Base-by-base conservation (phyloP, 345 rosid genomes). In the Citrus hindsii region DNA sequence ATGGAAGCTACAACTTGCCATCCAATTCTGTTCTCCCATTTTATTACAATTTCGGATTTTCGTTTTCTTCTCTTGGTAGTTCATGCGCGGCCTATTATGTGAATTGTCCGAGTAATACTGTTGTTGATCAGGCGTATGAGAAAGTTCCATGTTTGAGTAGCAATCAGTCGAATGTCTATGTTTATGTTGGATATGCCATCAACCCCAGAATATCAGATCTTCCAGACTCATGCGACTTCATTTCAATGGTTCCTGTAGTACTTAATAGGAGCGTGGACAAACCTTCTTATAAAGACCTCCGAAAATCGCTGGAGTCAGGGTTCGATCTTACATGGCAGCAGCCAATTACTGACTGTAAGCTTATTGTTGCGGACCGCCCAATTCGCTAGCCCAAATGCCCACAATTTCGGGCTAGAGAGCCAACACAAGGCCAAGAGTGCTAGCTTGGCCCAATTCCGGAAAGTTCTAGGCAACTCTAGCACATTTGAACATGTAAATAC, bases 231-330 rank as follows among this genome's bases (percentile, higher is more conserved):
- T 88, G 90, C 79, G 25, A 12, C 18, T 69, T 79, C 51, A 10
- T 82, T 63, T 74, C 88, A 33, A 75, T 35, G 40, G 85, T 85
- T 25, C 86, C 86, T 2, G 73, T 80, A 13, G 68, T 69, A 61
- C 77, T 46, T 40, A 77, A 75, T 53, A 18, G 21, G 73, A 22
- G 37, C 25, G 82, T 62, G 55, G 3, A 77, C 82, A 18, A 77
- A 69, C 79, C 75, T 68, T 77, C 83, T 32, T 87, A 85, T 67
- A 79, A 80, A 7, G 67, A 76, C 19, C 76, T 85, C 42, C 30
- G 65, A 77, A 42, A 37, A 75, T 42, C 77, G 80, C 67, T 82
- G 79, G 82, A 79, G 42, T 51, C 55, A 18, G 88, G 90, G 76
- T 87, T 87, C 74, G 86, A 85, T 59, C 84, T 87, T 27, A 27